phyloP scores from a whole-genome alignment of 305 asterid species.

The Solanum aculeatissimum region DNA sequence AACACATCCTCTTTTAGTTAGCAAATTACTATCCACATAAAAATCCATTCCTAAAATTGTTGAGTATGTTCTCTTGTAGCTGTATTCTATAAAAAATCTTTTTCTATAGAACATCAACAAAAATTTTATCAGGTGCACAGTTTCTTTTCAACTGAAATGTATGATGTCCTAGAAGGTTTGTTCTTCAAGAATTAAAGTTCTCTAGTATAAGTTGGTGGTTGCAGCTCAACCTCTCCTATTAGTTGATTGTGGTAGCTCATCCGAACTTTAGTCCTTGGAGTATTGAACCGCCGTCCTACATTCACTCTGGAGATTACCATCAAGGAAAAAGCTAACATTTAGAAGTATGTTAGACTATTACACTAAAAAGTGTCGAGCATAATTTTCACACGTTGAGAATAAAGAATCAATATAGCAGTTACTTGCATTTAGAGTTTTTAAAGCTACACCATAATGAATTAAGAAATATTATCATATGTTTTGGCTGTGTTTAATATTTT shows the following conservation, averaged over 20 bases:
- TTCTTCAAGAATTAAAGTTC: not conserved
- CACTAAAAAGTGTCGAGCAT: not conserved
- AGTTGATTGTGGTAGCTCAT: not conserved
- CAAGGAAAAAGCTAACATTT: not conserved
- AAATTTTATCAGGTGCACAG: not conserved
- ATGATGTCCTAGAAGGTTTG: not conserved
- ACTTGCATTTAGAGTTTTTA: not conserved
- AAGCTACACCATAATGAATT: not conserved
- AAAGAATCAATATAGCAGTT: not conserved
- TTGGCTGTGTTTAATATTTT: not conserved
- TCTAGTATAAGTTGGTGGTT: not conserved
- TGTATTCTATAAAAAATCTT: not conserved
- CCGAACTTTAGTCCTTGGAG: not conserved
- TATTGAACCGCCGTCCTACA: not conserved
- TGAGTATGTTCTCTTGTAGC: not conserved
- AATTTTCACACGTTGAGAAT: not conserved
- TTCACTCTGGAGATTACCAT: not conserved
- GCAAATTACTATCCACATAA: not conserved
- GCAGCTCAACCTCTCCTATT: not conserved
- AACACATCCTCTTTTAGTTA: not conserved
- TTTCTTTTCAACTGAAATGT: not conserved
- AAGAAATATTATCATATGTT: not conserved
- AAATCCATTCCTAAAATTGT: not conserved
- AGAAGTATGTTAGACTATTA: not conserved
- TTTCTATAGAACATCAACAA: not conserved